Conservation (phyloP, 306 rosid species). For the Quercus variabilis region DNA sequence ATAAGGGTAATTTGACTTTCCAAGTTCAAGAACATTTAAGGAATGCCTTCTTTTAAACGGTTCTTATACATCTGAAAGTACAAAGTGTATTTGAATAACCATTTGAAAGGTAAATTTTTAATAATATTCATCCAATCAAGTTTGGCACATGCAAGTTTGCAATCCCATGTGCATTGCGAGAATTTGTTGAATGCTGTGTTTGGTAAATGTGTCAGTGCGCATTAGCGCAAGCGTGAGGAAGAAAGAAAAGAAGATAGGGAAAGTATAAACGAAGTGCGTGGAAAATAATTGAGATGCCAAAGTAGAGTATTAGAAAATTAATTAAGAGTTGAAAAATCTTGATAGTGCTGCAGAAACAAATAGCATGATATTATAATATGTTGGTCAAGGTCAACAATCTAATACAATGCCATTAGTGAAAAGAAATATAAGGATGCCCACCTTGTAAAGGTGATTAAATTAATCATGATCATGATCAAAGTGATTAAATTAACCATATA, state of each 20-base stretch:
- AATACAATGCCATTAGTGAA: not conserved
- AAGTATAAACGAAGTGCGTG: not conserved
- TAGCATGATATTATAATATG: not conserved
- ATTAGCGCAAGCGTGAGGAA: not conserved
- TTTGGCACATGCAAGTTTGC: conserved; percentile 6
- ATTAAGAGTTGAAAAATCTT: not conserved
- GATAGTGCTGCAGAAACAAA: not conserved
- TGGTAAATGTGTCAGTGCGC: not conserved
- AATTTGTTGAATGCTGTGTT: not conserved
- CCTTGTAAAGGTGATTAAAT: conserved; percentile 8
- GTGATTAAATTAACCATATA: conserved; percentile 4
- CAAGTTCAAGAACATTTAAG: not conserved
- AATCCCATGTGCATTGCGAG: not conserved
- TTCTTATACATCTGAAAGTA: not conserved
- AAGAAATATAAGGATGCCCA: conserved; percentile 23
- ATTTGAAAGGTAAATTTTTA: not conserved
- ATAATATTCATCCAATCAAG: not conserved
- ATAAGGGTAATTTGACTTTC: not conserved
- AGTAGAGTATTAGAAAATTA: not conserved
- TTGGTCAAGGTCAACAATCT: not conserved
- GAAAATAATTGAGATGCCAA: conserved; percentile 3
- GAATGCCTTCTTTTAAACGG: not conserved
- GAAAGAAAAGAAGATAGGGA: not conserved
- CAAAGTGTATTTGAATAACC: not conserved
- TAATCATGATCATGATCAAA: not conserved